A percentile compares a stretch with the other conserved stretches of the same genome.
Evolutionary conservation across 768 basidiomycete genomes (phyloP).

Genomic region (Amanita pallidorosea): DNA sequence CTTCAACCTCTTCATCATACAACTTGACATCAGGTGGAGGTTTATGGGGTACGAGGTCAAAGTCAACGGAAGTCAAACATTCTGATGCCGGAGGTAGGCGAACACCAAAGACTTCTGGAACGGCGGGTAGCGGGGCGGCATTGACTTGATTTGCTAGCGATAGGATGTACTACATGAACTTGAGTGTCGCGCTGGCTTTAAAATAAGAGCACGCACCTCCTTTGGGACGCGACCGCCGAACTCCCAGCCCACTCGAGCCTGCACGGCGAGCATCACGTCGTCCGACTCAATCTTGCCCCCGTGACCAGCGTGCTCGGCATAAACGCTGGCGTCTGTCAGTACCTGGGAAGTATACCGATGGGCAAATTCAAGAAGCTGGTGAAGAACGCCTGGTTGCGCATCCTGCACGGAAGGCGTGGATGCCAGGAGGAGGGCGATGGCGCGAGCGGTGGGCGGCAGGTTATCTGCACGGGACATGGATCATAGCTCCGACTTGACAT

Average conservation of each 20-base stretch:
- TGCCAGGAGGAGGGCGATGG: slow-evolving; percentile 75
- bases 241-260: slow-evolving; percentile 89
- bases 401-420: slow-evolving; percentile 80
- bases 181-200: background rate
- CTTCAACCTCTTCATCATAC: slow-evolving; percentile 76
- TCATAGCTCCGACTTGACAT: slow-evolving; percentile 3
- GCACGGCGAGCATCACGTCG: slow-evolving; percentile 71
- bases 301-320: slow-evolving; percentile 78
- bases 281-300: slow-evolving; percentile 76
- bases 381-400: slow-evolving; percentile 76
- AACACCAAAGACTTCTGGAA: slow-evolving; percentile 84
- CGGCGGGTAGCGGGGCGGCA: slow-evolving; percentile 65
- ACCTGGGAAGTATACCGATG: slow-evolving; percentile 79
- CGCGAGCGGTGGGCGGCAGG: slow-evolving; percentile 76
- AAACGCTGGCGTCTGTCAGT: slow-evolving; percentile 75
- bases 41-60: slow-evolving; percentile 78
- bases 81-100: slow-evolving; percentile 64
- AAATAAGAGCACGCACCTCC: slow-evolving; percentile 43
- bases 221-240: slow-evolving; percentile 84
- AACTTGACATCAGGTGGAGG: slow-evolving; percentile 68
- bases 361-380: slow-evolving; percentile 81
- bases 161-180: slow-evolving; percentile 49
- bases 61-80: slow-evolving; percentile 71
- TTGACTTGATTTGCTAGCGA: slow-evolving; percentile 81
- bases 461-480: slow-evolving; percentile 46